Percentiles rank a stretch among this genome's conserved stretches.
Conservation (phyloP, 768 basidiomycete genomes). For the Mycena haematopus region DNA sequence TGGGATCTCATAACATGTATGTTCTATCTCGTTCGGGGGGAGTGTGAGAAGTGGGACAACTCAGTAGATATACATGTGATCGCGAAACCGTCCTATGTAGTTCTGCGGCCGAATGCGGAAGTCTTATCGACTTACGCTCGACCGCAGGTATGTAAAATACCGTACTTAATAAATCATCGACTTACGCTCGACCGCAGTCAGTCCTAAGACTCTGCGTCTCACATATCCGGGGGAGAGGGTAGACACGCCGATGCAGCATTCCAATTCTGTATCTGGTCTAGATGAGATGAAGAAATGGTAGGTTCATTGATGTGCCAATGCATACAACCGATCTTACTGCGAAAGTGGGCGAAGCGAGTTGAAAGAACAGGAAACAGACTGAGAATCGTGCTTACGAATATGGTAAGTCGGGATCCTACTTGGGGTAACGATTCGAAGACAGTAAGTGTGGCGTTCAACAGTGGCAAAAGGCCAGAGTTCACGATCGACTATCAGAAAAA, state of each 20-base stretch:
- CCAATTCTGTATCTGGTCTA: constrained; percentile 60
- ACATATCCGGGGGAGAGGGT: constrained; percentile 62
- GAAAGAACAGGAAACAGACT: neutral
- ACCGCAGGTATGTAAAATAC: constrained; percentile 13
- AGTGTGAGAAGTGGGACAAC: no score
- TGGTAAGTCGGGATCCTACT: constrained; percentile 27
- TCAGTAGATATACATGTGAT: no score
- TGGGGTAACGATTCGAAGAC: constrained; percentile 15
- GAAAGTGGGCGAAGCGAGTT: constrained; percentile 27
- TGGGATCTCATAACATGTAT: no score
- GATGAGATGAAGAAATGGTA: constrained; percentile 62
- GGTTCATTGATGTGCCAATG: constrained; percentile 32
- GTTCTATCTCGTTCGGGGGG: no score
- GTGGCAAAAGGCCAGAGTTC: constrained; percentile 21
- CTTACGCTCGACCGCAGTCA: constrained; percentile 24
- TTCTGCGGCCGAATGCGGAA: no score
- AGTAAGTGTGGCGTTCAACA: constrained; percentile 23
- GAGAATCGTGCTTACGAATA: constrained; percentile 34
- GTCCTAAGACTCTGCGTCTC: constrained; percentile 10
- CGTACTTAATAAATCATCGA: constrained; percentile 2
- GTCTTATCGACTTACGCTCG: no score
- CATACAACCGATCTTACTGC: constrained; percentile 27
- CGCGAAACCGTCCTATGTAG: no score
- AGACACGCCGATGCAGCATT: constrained; percentile 69
- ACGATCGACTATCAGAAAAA: constrained; percentile 25